Conservation (phyloP, 805 yeast species). For the Vanderwaltozyma polyspora region DNA sequence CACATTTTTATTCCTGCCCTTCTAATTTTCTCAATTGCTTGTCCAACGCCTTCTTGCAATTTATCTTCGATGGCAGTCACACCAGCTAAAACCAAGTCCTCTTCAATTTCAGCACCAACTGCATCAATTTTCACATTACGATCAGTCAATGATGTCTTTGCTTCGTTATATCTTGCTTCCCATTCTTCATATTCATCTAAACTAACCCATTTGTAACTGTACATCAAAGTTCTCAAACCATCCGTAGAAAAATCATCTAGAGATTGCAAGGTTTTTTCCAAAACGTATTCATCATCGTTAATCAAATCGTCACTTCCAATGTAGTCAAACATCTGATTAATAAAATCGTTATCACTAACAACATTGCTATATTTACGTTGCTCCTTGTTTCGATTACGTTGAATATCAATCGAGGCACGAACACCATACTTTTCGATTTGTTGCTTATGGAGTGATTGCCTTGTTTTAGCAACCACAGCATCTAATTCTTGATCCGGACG, state of each 20-base stretch:
- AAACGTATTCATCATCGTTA: constrained; percentile 59
- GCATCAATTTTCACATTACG: constrained; percentile 56
- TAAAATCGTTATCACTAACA: background rate
- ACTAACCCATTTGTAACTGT: constrained; percentile 65
- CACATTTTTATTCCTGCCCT: constrained; percentile 91
- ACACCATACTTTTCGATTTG: constrained; percentile 45
- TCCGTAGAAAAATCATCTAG: constrained; percentile 91
- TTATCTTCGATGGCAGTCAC: constrained; percentile 98
- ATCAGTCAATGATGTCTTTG: constrained; percentile 63
- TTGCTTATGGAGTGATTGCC: constrained; percentile 47
- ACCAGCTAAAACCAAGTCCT: constrained; percentile 59
- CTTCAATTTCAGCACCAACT: constrained; percentile 65
- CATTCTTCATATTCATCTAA: constrained; percentile 50
- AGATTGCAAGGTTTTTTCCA: constrained; percentile 80
- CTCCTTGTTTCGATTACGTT: background rate
- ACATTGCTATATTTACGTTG: background rate
- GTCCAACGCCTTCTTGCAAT: constrained; percentile 93
- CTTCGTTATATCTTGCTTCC: constrained; percentile 56
- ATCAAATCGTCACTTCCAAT: constrained; percentile 47
- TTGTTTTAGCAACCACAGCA: constrained; percentile 40
- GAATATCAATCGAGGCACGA: constrained; percentile 4
- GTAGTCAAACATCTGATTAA: constrained; percentile 22
- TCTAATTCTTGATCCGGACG: constrained; percentile 42
- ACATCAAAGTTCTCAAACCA: constrained; percentile 82
- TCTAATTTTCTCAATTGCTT: constrained; percentile 80